phyloP scores from a whole-genome alignment of 768 basidiomycete species.

The Podaxis sp. region DNA sequence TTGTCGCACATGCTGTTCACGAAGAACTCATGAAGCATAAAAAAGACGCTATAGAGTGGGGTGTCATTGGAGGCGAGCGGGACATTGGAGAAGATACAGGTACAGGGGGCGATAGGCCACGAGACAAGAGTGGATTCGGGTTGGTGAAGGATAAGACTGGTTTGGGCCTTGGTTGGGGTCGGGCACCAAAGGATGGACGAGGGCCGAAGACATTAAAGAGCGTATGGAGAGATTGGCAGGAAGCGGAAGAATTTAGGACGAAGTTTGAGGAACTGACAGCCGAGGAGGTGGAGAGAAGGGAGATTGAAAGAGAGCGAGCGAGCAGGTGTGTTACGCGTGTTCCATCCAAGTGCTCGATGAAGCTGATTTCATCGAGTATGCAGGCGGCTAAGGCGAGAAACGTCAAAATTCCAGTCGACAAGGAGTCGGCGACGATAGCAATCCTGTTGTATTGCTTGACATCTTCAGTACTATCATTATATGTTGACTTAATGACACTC shows the following conservation, averaged over 20 bases:
- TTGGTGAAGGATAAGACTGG: slow-evolving; percentile 81
- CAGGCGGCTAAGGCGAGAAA: slow-evolving; percentile 61
- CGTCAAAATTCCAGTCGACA: slow-evolving; percentile 58
- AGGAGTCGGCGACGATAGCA: slow-evolving; percentile 33
- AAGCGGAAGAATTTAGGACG: slow-evolving; percentile 87
- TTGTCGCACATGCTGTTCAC: slow-evolving; percentile 90
- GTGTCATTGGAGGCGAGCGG: slow-evolving; percentile 65
- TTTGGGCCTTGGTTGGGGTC: slow-evolving; percentile 68
- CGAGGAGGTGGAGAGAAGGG: slow-evolving; percentile 90
- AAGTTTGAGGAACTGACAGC: slow-evolving; percentile 79
- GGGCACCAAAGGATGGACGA: slow-evolving; percentile 71
- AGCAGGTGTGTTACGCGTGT: slow-evolving; percentile 41
- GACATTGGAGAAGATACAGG: slow-evolving; percentile 26
- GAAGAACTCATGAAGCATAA: slow-evolving; percentile 96
- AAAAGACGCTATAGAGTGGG: slow-evolving; percentile 92
- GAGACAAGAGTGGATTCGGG: slow-evolving; percentile 48
- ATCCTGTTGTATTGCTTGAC: background rate
- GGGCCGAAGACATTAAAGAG: slow-evolving; percentile 82
- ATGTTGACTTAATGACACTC: background rate
- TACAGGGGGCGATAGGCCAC: slow-evolving; percentile 23
- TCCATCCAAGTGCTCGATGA: background rate
- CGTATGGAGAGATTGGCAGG: slow-evolving; percentile 94
- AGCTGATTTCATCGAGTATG: background rate
- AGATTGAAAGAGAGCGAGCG: slow-evolving; percentile 82
- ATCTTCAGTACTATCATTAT: slow-evolving; percentile 5